Conservation (phyloP, 73 alveolate species). For the Paramecium biaurelia region DNA sequence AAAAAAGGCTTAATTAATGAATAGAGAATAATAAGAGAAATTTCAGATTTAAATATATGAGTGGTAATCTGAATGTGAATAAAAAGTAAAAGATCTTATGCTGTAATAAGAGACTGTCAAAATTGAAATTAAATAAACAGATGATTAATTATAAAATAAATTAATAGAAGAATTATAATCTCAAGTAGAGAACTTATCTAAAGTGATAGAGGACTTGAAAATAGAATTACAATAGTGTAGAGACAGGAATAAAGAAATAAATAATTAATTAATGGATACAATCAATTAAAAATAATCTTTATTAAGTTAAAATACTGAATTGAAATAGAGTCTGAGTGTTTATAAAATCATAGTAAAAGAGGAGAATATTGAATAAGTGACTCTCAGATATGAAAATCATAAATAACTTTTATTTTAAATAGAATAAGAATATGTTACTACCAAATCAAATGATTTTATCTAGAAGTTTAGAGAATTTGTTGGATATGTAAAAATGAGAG, state of each 20-base stretch:
- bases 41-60: not conserved
- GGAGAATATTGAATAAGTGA: not conserved
- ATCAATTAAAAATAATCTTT: not conserved
- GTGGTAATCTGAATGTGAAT: not conserved
- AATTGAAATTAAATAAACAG: not conserved
- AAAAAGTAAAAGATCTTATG: not conserved
- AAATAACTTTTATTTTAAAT: constrained; percentile 23
- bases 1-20: not conserved
- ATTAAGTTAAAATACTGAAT: not conserved
- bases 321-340: not conserved
- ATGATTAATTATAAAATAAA: not conserved
- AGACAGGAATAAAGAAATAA: not conserved
- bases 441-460: not conserved
- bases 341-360: not conserved
- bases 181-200: not conserved
- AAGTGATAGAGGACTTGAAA: not conserved
- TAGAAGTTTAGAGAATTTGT: not conserved
- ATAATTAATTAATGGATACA: not conserved
- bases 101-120: not conserved
- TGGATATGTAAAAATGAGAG: constrained; percentile 44
- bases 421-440: not conserved
- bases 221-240: not conserved
- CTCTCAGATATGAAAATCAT: constrained; percentile 10
- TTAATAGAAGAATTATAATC: not conserved
- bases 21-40: not conserved